Conservation (phyloP, 768 basidiomycete genomes). For the Russula griseocarnosa region DNA sequence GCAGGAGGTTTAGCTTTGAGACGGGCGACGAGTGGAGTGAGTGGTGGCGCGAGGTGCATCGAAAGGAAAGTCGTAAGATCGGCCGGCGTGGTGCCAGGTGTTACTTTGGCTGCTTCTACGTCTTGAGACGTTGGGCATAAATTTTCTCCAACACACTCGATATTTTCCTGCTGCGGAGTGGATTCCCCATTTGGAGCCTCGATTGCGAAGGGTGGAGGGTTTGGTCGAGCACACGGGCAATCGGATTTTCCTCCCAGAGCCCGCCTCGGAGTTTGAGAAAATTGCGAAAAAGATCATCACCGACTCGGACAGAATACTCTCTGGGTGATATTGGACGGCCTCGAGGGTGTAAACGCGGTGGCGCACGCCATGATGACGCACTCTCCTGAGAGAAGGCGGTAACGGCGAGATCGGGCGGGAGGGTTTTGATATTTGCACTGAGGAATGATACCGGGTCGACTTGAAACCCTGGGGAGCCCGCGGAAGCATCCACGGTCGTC, state of each 20-base stretch:
- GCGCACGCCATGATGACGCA: slow-evolving; percentile 93
- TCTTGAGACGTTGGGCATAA: slow-evolving; percentile 50
- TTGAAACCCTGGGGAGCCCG: slow-evolving; percentile 72
- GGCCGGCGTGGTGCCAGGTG: slow-evolving; percentile 43
- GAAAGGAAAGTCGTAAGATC: slow-evolving; percentile 49
- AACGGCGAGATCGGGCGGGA: slow-evolving; percentile 77
- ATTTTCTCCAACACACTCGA: slow-evolving; percentile 84
- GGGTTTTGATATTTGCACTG: slow-evolving; percentile 69
- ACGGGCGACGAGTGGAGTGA: slow-evolving; percentile 41
- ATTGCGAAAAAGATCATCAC: slow-evolving; percentile 80
- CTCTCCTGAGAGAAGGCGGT: slow-evolving; percentile 84
- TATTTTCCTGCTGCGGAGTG: slow-evolving; percentile 41
- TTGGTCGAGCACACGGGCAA: slow-evolving; percentile 37
- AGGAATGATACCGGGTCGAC: slow-evolving; percentile 97
- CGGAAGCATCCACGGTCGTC: slow-evolving; percentile 88
- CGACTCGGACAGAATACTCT: slow-evolving; percentile 91
- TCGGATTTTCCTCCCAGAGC: slow-evolving; percentile 63
- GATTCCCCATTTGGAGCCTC: slow-evolving; percentile 41
- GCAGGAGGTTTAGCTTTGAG: slow-evolving; percentile 36
- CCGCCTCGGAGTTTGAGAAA: slow-evolving; percentile 86
- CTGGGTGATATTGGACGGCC: slow-evolving; percentile 97
- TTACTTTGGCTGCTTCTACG: slow-evolving; percentile 42
- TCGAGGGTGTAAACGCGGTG: slow-evolving; percentile 84
- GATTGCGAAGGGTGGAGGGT: slow-evolving; percentile 51
- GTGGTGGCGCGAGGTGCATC: slow-evolving; percentile 57